Conservation (phyloP, 2,329 filamentous ascomycete species). For the Fusarium compactum region DNA sequence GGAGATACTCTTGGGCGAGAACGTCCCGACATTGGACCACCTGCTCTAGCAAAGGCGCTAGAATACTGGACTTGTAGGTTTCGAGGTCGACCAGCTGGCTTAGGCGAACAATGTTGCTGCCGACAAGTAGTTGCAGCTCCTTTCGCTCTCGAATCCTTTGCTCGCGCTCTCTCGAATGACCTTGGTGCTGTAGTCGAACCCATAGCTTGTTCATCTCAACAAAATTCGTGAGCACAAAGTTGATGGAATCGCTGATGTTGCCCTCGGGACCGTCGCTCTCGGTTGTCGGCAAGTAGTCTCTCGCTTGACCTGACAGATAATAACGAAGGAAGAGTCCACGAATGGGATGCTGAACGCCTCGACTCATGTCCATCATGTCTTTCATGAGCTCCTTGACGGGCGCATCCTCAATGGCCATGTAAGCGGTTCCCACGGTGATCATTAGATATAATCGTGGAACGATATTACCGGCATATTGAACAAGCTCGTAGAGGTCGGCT, state of each 20-base stretch:
- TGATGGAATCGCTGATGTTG: conserved; percentile 96
- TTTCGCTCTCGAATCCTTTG: conserved; percentile 93
- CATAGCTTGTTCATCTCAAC: conserved; percentile 99
- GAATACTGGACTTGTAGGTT: conserved; percentile 89
- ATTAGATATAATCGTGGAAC: conserved; percentile 96
- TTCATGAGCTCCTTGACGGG: conserved; percentile 99
- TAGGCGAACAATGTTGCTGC: conserved; percentile 93
- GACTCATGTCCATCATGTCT: conserved; percentile 99
- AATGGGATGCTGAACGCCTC: conserved; percentile 96
- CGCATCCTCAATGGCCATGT: conserved; percentile 98
- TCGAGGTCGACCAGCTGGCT: conserved; percentile 97
- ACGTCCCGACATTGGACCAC: conserved; percentile 98
- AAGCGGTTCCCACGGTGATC: conserved; percentile 98
- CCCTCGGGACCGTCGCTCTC: conserved; percentile 92
- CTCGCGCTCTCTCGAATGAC: conserved; percentile 93
- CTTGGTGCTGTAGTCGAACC: conserved; percentile 97
- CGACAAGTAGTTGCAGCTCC: conserved; percentile 94
- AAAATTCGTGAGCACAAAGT: conserved; percentile 97
- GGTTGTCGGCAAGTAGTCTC: conserved; percentile 86
- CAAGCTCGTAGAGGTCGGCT: conserved; percentile 96
- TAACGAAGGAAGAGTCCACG: conserved; percentile 95
- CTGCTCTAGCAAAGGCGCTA: conserved; percentile 91
- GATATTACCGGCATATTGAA: conserved; percentile 98
- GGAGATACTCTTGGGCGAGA: conserved; percentile 93
- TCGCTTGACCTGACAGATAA: conserved; percentile 93